These are phyloP conservation scores for Boletus vinaceobasis DNA, from an alignment of 768 basidiomycete genomes.

Conservation along the genomic window DNA sequence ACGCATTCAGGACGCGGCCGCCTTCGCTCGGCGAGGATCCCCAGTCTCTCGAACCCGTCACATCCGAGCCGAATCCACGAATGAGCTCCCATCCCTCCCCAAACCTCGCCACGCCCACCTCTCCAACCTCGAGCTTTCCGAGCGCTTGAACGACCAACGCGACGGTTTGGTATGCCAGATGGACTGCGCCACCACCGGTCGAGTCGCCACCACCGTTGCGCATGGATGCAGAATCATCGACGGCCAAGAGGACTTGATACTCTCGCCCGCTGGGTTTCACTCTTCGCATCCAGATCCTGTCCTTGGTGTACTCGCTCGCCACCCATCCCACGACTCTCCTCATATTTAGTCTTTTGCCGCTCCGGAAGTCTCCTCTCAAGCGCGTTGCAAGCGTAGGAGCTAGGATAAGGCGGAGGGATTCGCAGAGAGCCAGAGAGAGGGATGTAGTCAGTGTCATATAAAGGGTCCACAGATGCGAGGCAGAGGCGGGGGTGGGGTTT, in stretches of 20 bases:
- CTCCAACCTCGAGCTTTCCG: conserved; percentile 91
- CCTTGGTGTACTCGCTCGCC: conserved; percentile 97
- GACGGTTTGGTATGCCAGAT: conserved; percentile 92
- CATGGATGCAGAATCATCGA: conserved; percentile 98
- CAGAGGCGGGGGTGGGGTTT: conserved; percentile 31
- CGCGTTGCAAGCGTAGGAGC: conserved; percentile 94
- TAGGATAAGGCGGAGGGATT: conserved; percentile 93
- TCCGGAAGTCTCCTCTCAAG: conserved; percentile 94
- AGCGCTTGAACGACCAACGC: conserved; percentile 90
- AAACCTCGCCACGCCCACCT: conserved; percentile 87
- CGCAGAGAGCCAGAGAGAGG: conserved; percentile 87
- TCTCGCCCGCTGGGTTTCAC: conserved; percentile 92
- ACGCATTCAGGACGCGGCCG: conserved; percentile 64
- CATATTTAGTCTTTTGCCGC: conserved; percentile 97
- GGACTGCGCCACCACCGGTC: conserved; percentile 41
- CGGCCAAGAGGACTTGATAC: conserved; percentile 90
- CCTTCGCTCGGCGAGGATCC: conserved; percentile 26
- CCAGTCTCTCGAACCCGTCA: conserved; percentile 61
- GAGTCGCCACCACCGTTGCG: conserved; percentile 19
- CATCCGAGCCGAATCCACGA: conserved; percentile 85
- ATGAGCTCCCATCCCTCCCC: conserved; percentile 85
- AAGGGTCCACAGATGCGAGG: conserved; percentile 80
- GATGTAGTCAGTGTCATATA: conserved; percentile 91
- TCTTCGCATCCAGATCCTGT: conserved; percentile 97
- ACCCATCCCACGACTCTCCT: conserved; percentile 98